A percentile compares a stretch with the other conserved stretches of the same genome.
phyloP scores from a whole-genome alignment of 1,284 basidiomycete genomes.

The Ceratobasidium sp. region DNA sequence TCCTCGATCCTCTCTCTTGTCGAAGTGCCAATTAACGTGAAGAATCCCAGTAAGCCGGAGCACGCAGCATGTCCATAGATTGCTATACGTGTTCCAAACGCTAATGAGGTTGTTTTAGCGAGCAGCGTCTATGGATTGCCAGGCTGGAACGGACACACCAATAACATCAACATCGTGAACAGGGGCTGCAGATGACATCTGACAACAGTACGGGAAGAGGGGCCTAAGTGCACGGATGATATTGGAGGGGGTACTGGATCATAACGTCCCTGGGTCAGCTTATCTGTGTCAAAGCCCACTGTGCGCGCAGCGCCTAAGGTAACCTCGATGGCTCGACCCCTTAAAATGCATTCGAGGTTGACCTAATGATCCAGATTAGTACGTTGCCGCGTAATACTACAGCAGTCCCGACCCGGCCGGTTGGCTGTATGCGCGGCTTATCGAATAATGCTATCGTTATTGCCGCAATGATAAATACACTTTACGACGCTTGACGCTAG shows the following conservation, averaged over 20 bases:
- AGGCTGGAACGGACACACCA: background rate
- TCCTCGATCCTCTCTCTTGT: conserved; percentile 5
- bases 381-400: too few species aligned
- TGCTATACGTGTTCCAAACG: conserved; percentile 23
- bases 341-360: background rate
- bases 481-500: too few species aligned
- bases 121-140: background rate
- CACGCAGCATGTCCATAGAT: conserved; percentile 34
- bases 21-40: conserved; percentile 23
- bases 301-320: background rate
- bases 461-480: too few species aligned
- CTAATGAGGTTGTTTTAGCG: conserved; percentile 1
- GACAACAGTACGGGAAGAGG: background rate
- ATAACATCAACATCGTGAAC: conserved; percentile 22
- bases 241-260: background rate
- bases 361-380: too few species aligned
- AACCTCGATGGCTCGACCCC: background rate
- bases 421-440: too few species aligned
- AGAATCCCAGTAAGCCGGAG: conserved; percentile 28
- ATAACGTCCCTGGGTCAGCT: background rate
- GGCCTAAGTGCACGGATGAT: background rate
- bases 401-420: too few species aligned
- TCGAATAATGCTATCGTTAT: too few species aligned
- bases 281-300: background rate
- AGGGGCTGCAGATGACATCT: conserved; percentile 18